Evolutionary conservation across 371 early-diverging fungal species (phyloP).

Genomic region (Ecytonucleospora hepatopenaei): DNA sequence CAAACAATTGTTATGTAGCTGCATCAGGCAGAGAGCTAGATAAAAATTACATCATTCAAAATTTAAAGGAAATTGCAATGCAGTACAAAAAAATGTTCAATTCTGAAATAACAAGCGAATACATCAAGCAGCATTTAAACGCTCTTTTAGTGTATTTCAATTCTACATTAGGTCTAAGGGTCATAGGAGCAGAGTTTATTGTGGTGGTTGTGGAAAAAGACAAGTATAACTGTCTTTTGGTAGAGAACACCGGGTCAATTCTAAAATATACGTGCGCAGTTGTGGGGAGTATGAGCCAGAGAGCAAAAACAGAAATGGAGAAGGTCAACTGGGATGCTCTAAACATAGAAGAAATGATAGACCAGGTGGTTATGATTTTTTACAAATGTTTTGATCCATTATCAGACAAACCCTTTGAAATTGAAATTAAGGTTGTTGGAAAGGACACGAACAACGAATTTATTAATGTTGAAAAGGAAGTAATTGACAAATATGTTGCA

Average conservation of each 20-base stretch:
- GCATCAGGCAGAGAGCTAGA: conserved; percentile 89
- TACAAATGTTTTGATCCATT: conserved; percentile 51
- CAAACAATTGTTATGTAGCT: conserved; percentile 79
- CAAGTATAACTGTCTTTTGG: conserved; percentile 28
- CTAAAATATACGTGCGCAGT: conserved; percentile 40
- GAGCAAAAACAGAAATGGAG: conserved; percentile 57
- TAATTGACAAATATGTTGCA: conserved; percentile 28
- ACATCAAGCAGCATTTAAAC: conserved; percentile 23
- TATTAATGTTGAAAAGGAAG: conserved; percentile 15
- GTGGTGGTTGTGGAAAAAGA: background rate
- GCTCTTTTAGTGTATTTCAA: conserved; percentile 40
- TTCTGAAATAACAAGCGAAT: conserved; percentile 14
- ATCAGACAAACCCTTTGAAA: conserved; percentile 51
- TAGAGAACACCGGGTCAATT: conserved; percentile 44
- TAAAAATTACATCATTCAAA: conserved; percentile 6
- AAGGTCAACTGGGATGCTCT: conserved; percentile 44
- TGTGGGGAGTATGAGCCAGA: conserved; percentile 49
- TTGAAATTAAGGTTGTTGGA: conserved; percentile 42
- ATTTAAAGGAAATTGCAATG: conserved; percentile 15
- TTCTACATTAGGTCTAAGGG: conserved; percentile 29
- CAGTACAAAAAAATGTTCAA: conserved; percentile 16
- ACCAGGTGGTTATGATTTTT: conserved; percentile 46
- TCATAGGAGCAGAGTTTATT: conserved; percentile 53
- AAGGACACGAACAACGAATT: conserved; percentile 30
- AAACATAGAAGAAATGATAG: conserved; percentile 40